Conservation (phyloP, 1,139 yeast genomes). For the Kodamaea derodonti region DNA sequence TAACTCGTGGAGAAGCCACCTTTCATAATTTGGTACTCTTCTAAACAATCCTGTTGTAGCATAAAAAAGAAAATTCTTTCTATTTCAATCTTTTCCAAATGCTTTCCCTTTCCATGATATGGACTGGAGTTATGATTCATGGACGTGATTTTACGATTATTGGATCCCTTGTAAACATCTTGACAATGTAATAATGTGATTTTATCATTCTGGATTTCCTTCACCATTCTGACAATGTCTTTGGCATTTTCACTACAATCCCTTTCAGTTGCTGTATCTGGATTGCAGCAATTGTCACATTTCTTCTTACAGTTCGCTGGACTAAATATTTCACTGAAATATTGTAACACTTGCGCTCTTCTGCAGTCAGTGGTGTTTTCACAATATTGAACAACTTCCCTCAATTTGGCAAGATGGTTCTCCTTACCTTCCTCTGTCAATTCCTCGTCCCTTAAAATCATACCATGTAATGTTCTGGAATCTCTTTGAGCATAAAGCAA, state of each 20-base stretch:
- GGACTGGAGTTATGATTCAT: slow-evolving; percentile 59
- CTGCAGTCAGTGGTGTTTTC: slow-evolving; percentile 90
- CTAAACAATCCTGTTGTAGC: slow-evolving; percentile 61
- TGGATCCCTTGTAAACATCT: slow-evolving; percentile 79
- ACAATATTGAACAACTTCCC: slow-evolving; percentile 88
- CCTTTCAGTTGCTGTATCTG: slow-evolving; percentile 38
- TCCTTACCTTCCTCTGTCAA: slow-evolving; percentile 64
- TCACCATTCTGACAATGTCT: slow-evolving; percentile 57
- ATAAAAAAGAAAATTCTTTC: slow-evolving; percentile 82
- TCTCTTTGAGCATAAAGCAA: slow-evolving; percentile 79
- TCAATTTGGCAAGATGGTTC: slow-evolving; percentile 70
- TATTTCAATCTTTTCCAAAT: slow-evolving; percentile 58
- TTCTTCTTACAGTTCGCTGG: slow-evolving; percentile 60
- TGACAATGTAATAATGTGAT: slow-evolving; percentile 81
- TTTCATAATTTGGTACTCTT: slow-evolving; percentile 70
- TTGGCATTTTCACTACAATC: slow-evolving; percentile 71
- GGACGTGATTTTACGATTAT: slow-evolving; percentile 53
- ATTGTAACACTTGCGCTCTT: slow-evolving; percentile 80
- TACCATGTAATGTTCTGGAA: slow-evolving; percentile 65
- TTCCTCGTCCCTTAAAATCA: slow-evolving; percentile 75
- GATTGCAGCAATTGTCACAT: slow-evolving; percentile 80
- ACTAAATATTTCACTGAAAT: slow-evolving; percentile 81
- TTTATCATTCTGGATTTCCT: slow-evolving; percentile 49
- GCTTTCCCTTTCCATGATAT: slow-evolving; percentile 69
- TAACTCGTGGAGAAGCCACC: slow-evolving; percentile 84